Base-by-base conservation (phyloP, 352 stramenopile genomes). In the Globisporangium echinulatum region DNA sequence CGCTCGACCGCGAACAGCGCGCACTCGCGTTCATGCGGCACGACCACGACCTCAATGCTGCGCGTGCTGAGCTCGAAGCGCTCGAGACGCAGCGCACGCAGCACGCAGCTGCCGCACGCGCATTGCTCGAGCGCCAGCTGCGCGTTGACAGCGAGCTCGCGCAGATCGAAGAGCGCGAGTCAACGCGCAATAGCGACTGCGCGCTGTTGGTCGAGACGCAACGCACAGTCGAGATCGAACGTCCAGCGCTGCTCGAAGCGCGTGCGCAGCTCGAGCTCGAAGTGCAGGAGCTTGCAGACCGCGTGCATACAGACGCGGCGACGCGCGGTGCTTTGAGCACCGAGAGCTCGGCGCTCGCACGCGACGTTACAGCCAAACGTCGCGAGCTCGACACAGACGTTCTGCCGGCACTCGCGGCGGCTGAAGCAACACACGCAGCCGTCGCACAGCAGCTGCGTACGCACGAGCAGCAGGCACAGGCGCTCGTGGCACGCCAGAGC, bases 1-100 rank as follows among this genome's bases (percentile, higher is more conserved):
- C 95, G 49, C 79, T 99, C 17, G 97, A 99, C 73, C 79, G 94
- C 51, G 85, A 98, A 48, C 84, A 97, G 49, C 90, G 96, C 40
- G 97, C 96, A 36, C 77, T 99, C 8, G 91, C 99, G 75, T 99
- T 98, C 75, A 98, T 95, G 11, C 92, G 99, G 80, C 81, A 96
- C 63, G 83, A 96, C 42, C 93, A 96, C 51, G 86, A 95, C 49
- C 71, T 95, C 37, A 73, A 87, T 44, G 77, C 65, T n/a, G 72
- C 83, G 10, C 77, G 72, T 2, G 62, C 63, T 1, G 77, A 92
- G 53, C 67, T 95, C 5, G 80, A 93, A 59, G 64, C 63, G 3
- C 71, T 96, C 25, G 85, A 96, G 38, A 78, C 69, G 39, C 85
- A 85, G 48, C 71, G 79, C 38, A 58, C 78, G 42, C 62, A 89